Evolutionary conservation across 208 protist species (phyloP).

Genomic region (Herpetomonas muscarum): DNA sequence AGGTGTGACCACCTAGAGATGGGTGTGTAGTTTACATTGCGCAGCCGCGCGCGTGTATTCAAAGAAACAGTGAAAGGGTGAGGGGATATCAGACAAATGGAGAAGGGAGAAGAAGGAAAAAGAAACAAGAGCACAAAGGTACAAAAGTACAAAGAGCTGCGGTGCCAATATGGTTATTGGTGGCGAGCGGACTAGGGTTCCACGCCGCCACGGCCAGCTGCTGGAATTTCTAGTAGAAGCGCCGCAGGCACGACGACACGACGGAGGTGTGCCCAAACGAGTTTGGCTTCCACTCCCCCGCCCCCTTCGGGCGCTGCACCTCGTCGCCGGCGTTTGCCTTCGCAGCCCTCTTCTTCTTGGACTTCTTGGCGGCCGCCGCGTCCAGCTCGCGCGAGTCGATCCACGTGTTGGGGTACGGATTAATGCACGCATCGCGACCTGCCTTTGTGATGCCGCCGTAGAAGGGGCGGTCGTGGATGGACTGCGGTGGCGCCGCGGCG

Average conservation of each 20-base stretch:
- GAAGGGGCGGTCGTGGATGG: constrained; percentile 47
- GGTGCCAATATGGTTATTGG: too few relatives aligned
- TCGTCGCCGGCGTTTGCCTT: constrained; percentile 27
- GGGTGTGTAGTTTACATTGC: too few relatives aligned
- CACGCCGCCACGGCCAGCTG: too few relatives aligned
- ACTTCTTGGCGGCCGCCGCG: constrained; percentile 17
- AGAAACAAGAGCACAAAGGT: too few relatives aligned
- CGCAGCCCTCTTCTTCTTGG: constrained; percentile 19
- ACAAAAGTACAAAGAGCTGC: too few relatives aligned
- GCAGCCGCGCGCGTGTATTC: neutral
- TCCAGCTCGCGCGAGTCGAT: constrained; percentile 27
- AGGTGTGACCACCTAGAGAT: too few relatives aligned
- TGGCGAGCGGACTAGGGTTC: too few relatives aligned
- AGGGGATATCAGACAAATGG: neutral
- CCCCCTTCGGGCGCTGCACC: constrained; percentile 21
- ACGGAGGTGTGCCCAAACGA: constrained; percentile 72
- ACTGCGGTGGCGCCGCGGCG: constrained; percentile 5
- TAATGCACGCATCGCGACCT: constrained; percentile 52
- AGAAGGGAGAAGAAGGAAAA: too few relatives aligned
- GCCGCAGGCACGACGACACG: constrained; percentile 69
- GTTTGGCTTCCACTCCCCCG: constrained; percentile 73
- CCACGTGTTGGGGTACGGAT: constrained; percentile 76
- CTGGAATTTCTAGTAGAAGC: constrained; percentile 42
- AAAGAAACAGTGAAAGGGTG: neutral
- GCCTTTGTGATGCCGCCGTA: constrained; percentile 20